Percentiles rank a stretch among this genome's conserved stretches.
Conservation (phyloP, 139 green algal genomes). For the Closterium sp. region DNA sequence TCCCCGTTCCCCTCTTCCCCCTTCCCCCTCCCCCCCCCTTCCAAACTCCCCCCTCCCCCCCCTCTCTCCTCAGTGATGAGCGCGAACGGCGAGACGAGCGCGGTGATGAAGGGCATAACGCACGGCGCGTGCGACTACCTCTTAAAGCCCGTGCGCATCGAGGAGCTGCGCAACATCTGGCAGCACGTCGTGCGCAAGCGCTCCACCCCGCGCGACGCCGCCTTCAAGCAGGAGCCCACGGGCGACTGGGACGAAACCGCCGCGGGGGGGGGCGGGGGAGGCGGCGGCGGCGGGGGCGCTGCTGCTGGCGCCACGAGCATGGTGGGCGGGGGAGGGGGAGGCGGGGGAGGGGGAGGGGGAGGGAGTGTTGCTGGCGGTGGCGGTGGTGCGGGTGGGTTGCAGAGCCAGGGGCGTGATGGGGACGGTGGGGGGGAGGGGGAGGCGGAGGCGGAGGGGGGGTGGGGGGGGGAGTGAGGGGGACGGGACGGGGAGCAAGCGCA, state of each 20-base stretch:
- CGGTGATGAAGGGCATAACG: constrained; percentile 88
- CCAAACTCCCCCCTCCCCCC: background rate
- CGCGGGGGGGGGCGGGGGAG: too few species aligned
- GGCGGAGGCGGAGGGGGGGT: background rate
- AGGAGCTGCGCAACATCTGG: constrained; percentile 95
- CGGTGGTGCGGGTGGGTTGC: too few species aligned
- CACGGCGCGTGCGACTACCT: constrained; percentile 95
- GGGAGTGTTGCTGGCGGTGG: too few species aligned
- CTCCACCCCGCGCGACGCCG: background rate
- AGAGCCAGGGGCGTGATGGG: too few species aligned
- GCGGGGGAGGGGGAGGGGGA: too few species aligned
- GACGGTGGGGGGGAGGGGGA: background rate
- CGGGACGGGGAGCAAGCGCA: constrained; percentile 26
- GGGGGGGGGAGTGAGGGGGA: background rate
- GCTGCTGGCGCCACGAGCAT: too few species aligned
- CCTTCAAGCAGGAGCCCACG: background rate
- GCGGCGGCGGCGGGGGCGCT: too few species aligned
- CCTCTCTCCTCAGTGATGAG: constrained; percentile 85
- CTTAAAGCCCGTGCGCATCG: constrained; percentile 93
- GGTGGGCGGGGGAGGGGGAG: too few species aligned
- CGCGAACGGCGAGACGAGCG: constrained; percentile 81
- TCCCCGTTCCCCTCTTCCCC: background rate
- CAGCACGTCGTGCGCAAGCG: constrained; percentile 86
- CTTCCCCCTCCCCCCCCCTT: background rate
- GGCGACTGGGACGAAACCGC: background rate